Percentiles rank a stretch among this genome's conserved stretches.
Conservation (phyloP, 345 rosid genomes). For the Balakata baccata region DNA sequence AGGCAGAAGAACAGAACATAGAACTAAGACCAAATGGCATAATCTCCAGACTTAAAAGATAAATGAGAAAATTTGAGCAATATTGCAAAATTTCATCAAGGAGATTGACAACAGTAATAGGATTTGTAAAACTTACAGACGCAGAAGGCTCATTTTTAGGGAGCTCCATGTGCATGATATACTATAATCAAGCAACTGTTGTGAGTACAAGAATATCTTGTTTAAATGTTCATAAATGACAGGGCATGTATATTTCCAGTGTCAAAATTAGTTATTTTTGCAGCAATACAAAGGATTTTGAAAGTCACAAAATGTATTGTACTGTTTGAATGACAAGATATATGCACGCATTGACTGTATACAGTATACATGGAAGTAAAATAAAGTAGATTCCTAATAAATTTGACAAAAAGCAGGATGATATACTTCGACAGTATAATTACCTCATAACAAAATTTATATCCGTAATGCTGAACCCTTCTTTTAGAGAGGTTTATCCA, state of each 20-base stretch:
- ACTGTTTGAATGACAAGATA: not conserved
- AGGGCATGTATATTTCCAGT: not conserved
- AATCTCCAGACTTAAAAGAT: not conserved
- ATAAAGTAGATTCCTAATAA: not conserved
- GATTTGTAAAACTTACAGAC: not conserved
- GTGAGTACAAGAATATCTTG: not conserved
- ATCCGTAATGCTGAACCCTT: constrained; percentile 96
- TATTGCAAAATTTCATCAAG: not conserved
- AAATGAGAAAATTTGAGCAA: not conserved
- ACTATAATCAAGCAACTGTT: not conserved
- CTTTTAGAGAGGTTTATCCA: constrained; percentile 81
- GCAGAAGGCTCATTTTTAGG: not conserved
- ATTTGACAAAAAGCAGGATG: not conserved
- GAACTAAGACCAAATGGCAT: not conserved
- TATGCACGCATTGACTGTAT: not conserved
- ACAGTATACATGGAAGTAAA: not conserved
- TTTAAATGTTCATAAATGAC: not conserved
- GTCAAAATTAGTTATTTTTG: not conserved
- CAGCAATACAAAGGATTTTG: not conserved
- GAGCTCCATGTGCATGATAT: not conserved
- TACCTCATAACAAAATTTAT: constrained; percentile 78
- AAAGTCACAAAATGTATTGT: not conserved
- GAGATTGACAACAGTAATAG: not conserved
- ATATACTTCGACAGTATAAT: constrained; percentile 7
- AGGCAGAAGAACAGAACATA: not conserved